Base-by-base conservation (phyloP, 495 filamentous ascomycete genomes). In the Gamarada debralockiae region DNA sequence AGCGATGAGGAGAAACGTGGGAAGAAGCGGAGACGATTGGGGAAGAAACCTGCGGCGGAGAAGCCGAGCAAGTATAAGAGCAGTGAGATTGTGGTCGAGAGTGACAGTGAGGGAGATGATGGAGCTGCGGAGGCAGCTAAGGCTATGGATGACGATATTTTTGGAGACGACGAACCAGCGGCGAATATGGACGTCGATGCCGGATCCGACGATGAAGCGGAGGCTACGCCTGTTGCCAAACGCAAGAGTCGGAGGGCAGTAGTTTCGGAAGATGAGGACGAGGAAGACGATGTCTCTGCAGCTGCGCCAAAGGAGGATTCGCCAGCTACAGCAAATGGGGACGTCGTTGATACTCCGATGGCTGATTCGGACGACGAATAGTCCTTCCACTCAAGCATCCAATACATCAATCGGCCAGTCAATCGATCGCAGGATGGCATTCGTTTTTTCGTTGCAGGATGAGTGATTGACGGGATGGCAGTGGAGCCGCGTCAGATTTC, bases 81-180 rank as follows among this genome's bases (percentile, higher is more conserved):
- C 48, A 83, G 73, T 33, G 90, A 95, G 66, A 78, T 87, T 51
- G 83, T 95, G 23, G 84, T 87, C 31, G 87, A 91, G 47, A 87
- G 83, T 49, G 85, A 86, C 49, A 74, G 76, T 12, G 78, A 82
- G 37, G 79, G 76, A 24, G 79, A 70, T 36, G 51, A 63, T 50
- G 54, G 61, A 1, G 64, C 62, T 24, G 63, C 63, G 48, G 72
- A 74, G 9, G 74, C 74, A 0, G 70, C 72, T 0, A 69, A 70
- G 27, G 75, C 75, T 2, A 71, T 73, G 44, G 67, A 67, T 33
- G 68, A 67, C 4, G 70, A 67, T 37, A 59, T 53, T 3, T 51
- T 56, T 40, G 61, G 52, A 15, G 56, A 60, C 14, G 61, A 57
- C 3, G 56, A 34, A 1, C 22, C 37, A 15, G 56, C 44, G 7